phyloP scores from a whole-genome alignment of 2,329 filamentous ascomycete genomes.

The Arthrobotrys sinensis region DNA sequence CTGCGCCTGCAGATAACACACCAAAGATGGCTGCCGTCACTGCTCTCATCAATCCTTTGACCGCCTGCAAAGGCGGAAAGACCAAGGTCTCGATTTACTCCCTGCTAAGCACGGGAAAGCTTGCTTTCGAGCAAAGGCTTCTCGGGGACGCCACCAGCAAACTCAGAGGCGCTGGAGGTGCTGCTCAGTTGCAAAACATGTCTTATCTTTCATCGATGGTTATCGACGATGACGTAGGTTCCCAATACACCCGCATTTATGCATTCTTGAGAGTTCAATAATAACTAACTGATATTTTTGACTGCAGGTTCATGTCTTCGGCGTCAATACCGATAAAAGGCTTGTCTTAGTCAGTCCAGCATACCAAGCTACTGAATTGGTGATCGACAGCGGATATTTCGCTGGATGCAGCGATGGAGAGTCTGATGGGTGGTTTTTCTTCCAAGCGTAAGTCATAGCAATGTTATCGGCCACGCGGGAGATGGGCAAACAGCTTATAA shows the following conservation, averaged over 20 bases:
- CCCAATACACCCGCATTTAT: not conserved
- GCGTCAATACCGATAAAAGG: slow-evolving; percentile 3
- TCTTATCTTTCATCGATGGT: slow-evolving; percentile 8
- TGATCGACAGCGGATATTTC: not conserved
- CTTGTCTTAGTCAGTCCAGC: slow-evolving; percentile 5
- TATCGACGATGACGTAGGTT: slow-evolving; percentile 6
- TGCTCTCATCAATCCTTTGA: slow-evolving; percentile 12
- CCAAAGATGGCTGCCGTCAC: not conserved
- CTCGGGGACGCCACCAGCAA: slow-evolving; percentile 12
- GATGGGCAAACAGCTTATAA: slow-evolving; percentile 12
- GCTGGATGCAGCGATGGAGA: slow-evolving; percentile 13
- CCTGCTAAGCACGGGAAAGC: not conserved
- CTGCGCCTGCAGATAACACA: not conserved
- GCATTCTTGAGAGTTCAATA: not conserved
- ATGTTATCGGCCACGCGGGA: slow-evolving; percentile 6
- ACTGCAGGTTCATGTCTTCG: slow-evolving; percentile 2
- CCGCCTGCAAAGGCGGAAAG: slow-evolving; percentile 15
- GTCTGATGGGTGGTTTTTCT: slow-evolving; percentile 22
- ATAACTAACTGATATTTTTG: slow-evolving; percentile 2
- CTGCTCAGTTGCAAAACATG: not conserved
- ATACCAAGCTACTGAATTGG: not conserved
- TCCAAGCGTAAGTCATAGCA: slow-evolving; percentile 20
- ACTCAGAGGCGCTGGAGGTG: not conserved
- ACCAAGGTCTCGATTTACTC: slow-evolving; percentile 25
- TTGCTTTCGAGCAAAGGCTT: slow-evolving; percentile 14